These are phyloP conservation scores for Lactarius deliciosus DNA, from an alignment of 768 basidiomycete genomes.

Conservation along the genomic window DNA sequence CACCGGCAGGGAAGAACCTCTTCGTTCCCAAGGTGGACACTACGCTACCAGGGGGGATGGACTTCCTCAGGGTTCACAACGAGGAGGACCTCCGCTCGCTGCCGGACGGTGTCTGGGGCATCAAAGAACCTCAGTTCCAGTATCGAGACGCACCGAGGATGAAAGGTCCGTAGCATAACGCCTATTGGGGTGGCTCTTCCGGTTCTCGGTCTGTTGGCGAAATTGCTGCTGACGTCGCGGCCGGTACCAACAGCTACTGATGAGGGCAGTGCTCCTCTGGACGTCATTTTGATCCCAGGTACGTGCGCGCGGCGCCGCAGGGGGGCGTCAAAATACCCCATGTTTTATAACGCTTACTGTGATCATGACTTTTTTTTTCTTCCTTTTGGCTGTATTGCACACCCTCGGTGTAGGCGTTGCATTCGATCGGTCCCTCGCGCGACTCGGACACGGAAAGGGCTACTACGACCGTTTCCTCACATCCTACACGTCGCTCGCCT, in stretches of 20 bases:
- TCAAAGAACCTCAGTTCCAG: conserved; percentile 58
- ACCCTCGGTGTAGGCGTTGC: conserved; percentile 54
- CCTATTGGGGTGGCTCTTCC: conserved; percentile 7
- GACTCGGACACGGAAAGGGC: conserved; percentile 81
- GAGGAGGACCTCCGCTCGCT: conserved; percentile 57
- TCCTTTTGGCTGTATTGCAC: not conserved
- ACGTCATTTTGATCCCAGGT: conserved; percentile 22
- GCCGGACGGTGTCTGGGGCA: conserved; percentile 69
- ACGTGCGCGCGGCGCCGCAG: conserved; percentile 28
- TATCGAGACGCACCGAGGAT: conserved; percentile 47
- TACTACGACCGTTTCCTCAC: conserved; percentile 78
- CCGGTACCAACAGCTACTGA: conserved; percentile 11
- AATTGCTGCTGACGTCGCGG: not conserved
- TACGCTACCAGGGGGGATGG: conserved; percentile 50
- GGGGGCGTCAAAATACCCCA: not conserved
- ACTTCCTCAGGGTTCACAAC: conserved; percentile 62
- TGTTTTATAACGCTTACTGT: not conserved
- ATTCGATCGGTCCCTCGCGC: conserved; percentile 65
- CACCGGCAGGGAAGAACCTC: conserved; percentile 54
- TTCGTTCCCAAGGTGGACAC: conserved; percentile 67
- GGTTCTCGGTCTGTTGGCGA: not conserved
- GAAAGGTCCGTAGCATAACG: conserved; percentile 46
- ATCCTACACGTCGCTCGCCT: conserved; percentile 42
- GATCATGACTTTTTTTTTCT: not conserved
- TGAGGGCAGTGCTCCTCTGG: not conserved